A percentile compares a stretch with the other conserved stretches of the same genome.
Evolutionary conservation across 306 rosid species (phyloP).

Genomic region (Fragaria iinumae): DNA sequence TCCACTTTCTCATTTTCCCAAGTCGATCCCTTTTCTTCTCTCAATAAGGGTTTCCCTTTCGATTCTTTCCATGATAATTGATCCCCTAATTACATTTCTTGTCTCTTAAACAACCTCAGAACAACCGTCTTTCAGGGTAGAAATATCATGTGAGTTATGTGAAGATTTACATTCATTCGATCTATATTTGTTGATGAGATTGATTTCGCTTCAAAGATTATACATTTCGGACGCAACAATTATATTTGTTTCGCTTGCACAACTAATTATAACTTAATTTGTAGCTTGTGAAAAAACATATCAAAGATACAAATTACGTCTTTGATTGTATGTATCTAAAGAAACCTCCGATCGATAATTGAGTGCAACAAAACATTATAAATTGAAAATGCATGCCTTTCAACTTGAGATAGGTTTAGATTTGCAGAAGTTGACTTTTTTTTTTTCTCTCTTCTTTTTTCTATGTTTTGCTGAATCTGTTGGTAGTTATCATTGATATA

Average conservation of each 20-base stretch:
- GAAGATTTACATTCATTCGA: neutral
- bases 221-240: neutral
- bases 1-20: constrained; percentile 24
- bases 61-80: constrained; percentile 17
- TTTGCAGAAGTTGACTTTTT: neutral
- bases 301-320: neutral
- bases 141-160: neutral
- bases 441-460: neutral
- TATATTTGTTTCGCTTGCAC: neutral
- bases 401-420: neutral
- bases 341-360: neutral
- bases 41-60: constrained; percentile 20
- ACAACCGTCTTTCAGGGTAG: neutral
- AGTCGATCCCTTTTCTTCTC: constrained; percentile 30
- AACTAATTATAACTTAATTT: too few relatives aligned
- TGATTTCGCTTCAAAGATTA: neutral
- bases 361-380: neutral
- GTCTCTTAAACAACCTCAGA: neutral
- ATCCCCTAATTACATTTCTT: constrained; percentile 4
- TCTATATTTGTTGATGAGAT: neutral
- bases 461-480: neutral
- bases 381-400: neutral
- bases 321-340: neutral
- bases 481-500: neutral
- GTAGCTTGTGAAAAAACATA: neutral